Base-by-base conservation (phyloP, 805 yeast species). In the Pichia nanzhaoensis region DNA sequence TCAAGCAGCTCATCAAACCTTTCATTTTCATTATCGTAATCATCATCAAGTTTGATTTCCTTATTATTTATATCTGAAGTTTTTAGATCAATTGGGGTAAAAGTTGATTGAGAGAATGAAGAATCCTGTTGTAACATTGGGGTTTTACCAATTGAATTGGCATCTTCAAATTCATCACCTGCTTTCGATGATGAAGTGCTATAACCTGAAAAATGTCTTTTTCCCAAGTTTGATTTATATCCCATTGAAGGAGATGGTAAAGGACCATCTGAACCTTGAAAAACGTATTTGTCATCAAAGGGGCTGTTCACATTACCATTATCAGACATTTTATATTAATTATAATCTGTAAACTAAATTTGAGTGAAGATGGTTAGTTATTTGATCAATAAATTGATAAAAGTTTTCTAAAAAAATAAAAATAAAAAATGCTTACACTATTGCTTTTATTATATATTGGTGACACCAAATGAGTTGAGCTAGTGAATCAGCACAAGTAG, bases 1-100 rank as follows among this genome's bases (percentile, higher is more conserved):
- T 55, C 63, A 20, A 69, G 41, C 39, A 54, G 46, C 0, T 55
- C 58, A 39, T 51, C 54, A 16, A 41, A 32, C 12, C 17, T 36
- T 43, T 55, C 41, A 50, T 41, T 24, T 9, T 36, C 39, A 51
- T 51, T 39, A 45, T 45, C 45, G 28, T 24, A 24, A 2, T 40
- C 39, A 12, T 45, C 41, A 24, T 45, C 44, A 16, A 34, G 22
- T 7, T 18, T 7, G 10, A 19, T 10, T 22, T 37, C 8, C 1
- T 32, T 14, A 16, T 42, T 37, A 18, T 42, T 37, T 8, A 51
- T 48, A 42, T 49, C 34, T 12, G 54, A 51, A 18, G 43, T 39
- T 37, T 49, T 51, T 17, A 51, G 41, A 34, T 49, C 42, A 20
- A 51, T 37, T 9, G 44, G 42, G 13, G 42, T 24, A n/a, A 27